Conservation (phyloP, 371 early-diverging fungal genomes). For the Mortierella polycephala region DNA sequence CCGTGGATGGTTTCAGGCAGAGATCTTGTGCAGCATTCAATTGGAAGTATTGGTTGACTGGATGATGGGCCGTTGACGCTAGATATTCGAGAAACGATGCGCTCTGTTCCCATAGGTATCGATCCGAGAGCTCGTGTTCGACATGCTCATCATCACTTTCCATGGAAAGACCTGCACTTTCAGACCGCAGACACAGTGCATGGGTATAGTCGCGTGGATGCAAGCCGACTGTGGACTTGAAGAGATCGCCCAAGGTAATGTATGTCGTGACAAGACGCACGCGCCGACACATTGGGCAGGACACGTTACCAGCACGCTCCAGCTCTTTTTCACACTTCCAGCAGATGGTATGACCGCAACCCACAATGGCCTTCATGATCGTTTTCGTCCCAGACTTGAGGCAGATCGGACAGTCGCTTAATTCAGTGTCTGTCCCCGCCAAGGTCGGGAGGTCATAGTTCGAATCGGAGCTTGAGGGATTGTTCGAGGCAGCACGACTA, state of each 20-base stretch:
- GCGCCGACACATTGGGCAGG: slow-evolving; percentile 45
- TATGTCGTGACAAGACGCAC: slow-evolving; percentile 23
- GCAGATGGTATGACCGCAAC: slow-evolving; percentile 31
- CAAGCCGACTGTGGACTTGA: slow-evolving; percentile 35
- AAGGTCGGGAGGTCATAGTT: not conserved
- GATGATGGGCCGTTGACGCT: not conserved
- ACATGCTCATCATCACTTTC: slow-evolving; percentile 5
- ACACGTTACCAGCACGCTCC: slow-evolving; percentile 25
- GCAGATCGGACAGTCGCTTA: slow-evolving; percentile 33
- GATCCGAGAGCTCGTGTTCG: slow-evolving; percentile 31
- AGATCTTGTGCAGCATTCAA: slow-evolving; percentile 33
- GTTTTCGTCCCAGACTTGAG: slow-evolving; percentile 5
- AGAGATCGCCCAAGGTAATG: slow-evolving; percentile 18
- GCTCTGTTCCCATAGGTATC: slow-evolving; percentile 41
- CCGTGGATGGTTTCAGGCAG: slow-evolving; percentile 15
- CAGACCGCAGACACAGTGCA: not conserved
- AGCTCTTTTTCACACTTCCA: slow-evolving; percentile 40
- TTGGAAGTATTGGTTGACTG: slow-evolving; percentile 31
- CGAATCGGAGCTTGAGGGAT: not conserved
- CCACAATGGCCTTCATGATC: slow-evolving; percentile 19
- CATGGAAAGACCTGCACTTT: too few species aligned
- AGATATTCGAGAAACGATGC: slow-evolving; percentile 31
- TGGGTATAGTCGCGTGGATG: slow-evolving; percentile 30
- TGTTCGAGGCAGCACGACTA: not conserved
- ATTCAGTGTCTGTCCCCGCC: not conserved